Percentiles rank a stretch among this genome's conserved stretches.
Evolutionary conservation across 345 rosid genomes (phyloP).

Genomic region (Bretschneidera sinensis): DNA sequence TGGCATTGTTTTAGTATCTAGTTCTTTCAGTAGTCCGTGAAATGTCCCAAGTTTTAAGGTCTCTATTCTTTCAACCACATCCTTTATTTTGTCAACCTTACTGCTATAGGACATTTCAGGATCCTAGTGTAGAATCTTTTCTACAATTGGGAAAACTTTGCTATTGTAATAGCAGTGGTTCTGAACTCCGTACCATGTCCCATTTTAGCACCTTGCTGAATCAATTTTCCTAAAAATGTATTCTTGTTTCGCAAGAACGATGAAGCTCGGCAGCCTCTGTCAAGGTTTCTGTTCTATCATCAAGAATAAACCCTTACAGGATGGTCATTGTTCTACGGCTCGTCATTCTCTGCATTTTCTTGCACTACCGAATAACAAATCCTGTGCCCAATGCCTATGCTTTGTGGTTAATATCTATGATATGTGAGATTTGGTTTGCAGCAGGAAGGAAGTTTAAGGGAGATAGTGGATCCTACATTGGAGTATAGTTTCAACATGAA

Average conservation of each 20-base stretch:
- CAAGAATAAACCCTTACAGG: constrained; percentile 90
- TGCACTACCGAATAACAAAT: constrained; percentile 85
- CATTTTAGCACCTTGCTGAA: neutral
- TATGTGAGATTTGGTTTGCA: constrained; percentile 98
- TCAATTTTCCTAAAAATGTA: neutral
- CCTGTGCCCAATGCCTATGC: constrained; percentile 82
- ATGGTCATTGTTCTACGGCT: constrained; percentile 93
- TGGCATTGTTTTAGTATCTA: neutral
- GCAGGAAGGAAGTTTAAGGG: too few species aligned
- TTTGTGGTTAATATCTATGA: constrained; percentile 84
- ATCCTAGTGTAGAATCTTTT: neutral
- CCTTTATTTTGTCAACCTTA: neutral
- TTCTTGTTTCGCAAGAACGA: constrained; percentile 55
- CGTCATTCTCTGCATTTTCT: constrained; percentile 69
- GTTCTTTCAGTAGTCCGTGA: constrained; percentile 1
- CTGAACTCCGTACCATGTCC: too few species aligned
- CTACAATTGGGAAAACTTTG: neutral
- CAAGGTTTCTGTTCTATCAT: constrained; percentile 83
- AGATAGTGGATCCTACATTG: constrained; percentile 95
- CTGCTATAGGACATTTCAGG: neutral
- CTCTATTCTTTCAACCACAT: neutral
- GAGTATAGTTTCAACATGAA: too few species aligned
- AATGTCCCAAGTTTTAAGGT: neutral
- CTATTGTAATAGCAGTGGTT: too few species aligned
- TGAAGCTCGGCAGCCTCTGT: constrained; percentile 95